Base-by-base conservation (phyloP, 2,329 filamentous ascomycete species). In the Colletotrichum zoysiae region DNA sequence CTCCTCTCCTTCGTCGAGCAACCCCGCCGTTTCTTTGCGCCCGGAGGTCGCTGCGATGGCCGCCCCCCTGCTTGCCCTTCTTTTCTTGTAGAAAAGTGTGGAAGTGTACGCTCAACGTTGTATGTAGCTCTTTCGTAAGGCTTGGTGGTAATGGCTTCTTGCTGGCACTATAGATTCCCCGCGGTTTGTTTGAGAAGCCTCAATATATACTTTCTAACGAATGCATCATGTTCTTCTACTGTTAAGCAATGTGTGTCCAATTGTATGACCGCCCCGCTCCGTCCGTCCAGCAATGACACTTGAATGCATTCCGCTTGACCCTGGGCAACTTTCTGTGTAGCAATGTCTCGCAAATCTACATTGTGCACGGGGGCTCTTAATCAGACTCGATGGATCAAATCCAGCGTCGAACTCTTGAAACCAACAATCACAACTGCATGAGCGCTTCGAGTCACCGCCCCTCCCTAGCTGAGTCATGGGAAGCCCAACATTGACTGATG, bases 1-100 rank as follows among this genome's bases (percentile, higher is more conserved):
- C 6, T 50, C 73, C 3, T 61, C 73, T 3, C 40, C 66, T 50
- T 59, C 67, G 35, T 64, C 70, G 53, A 83, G 81, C 65, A 79
- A 76, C 65, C 74, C 76, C 23, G 76, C 74, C 57, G 75, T 44
- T 42, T 26, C 71, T 7, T 12, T 74, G 51, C 71, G 73, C 26
- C 73, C 73, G 7, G 67, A 56, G 58, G 40, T 65, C 6, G 42
- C 71, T 11, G 64, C 71, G 16, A 5, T 74, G 16, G 71, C 57
- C 14, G 55, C 64, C n/a, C 73, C 73, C 51, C 60, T 73, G 26
- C 59, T 74, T 56, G 71, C 71, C 23, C 51, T 74, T 30, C 50
- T 74, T 23, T 71, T 74, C 48, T 66, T 74, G 73, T 74, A 74
- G 51, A 64, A 40, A 38, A 33, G 33, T 69, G 46, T 46, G 48